phyloP scores from a whole-genome alignment of 495 filamentous ascomycete species.

The Aspergillus funiculosus region DNA sequence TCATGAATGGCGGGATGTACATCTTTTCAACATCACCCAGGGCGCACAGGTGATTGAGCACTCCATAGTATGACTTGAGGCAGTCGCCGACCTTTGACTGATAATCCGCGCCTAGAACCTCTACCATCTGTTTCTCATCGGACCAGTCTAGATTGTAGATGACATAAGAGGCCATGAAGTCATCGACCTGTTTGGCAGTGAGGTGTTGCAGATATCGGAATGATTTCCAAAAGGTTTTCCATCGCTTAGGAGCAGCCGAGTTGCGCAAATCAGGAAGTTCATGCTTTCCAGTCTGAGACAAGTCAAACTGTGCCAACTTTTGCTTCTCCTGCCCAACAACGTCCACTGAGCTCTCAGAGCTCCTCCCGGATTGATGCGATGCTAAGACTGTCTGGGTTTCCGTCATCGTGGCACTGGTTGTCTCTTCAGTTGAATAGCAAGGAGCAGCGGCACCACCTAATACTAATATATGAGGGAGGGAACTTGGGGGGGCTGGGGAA shows the following conservation, averaged over 20 bases:
- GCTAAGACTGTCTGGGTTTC: conserved; percentile 20
- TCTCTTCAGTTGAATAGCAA: background rate
- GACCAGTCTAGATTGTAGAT: conserved; percentile 63
- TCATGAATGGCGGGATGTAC: conserved; percentile 62
- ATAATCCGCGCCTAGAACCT: conserved; percentile 52
- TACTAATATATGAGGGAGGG: too few species aligned
- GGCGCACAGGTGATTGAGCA: conserved; percentile 60
- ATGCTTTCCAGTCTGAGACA: conserved; percentile 12
- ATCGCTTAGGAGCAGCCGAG: conserved; percentile 48
- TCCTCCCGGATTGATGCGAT: conserved; percentile 27
- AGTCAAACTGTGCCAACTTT: conserved; percentile 22
- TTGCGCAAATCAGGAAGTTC: conserved; percentile 34
- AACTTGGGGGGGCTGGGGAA: background rate
- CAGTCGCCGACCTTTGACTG: conserved; percentile 55
- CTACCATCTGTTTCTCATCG: conserved; percentile 52
- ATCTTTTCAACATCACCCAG: conserved; percentile 65
- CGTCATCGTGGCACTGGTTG: conserved; percentile 4
- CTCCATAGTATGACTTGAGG: conserved; percentile 55
- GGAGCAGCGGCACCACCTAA: too few species aligned
- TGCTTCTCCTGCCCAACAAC: conserved; percentile 36
- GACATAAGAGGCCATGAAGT: conserved; percentile 62
- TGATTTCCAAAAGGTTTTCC: conserved; percentile 49
- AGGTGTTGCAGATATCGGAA: conserved; percentile 54
- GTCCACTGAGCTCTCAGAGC: conserved; percentile 40
- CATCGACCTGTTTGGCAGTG: conserved; percentile 53